These are phyloP conservation scores for Pestalotiopsis sp. DNA, from an alignment of 2,329 filamentous ascomycete species.

Conservation along the genomic window DNA sequence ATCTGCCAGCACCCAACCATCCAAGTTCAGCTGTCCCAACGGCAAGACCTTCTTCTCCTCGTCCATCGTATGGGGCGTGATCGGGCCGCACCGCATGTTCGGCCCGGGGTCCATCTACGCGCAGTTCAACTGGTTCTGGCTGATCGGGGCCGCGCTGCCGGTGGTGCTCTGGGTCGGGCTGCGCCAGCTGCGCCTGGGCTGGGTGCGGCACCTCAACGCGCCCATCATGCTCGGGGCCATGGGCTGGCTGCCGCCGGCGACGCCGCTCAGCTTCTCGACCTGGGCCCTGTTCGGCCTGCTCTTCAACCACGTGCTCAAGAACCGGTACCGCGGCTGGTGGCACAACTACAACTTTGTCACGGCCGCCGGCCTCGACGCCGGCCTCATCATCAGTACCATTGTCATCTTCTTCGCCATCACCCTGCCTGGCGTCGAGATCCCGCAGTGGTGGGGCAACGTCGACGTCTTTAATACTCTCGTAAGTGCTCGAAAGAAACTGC, in stretches of 20 bases:
- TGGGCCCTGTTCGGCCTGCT: slow-evolving; percentile 61
- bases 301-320: slow-evolving; percentile 60
- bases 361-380: slow-evolving; percentile 41
- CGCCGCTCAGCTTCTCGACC: slow-evolving; percentile 58
- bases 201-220: slow-evolving; percentile 53
- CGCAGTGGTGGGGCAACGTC: slow-evolving; percentile 57
- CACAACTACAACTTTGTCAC: slow-evolving; percentile 46
- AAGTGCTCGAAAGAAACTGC: slow-evolving; percentile 26
- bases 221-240: slow-evolving; percentile 61
- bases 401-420: slow-evolving; percentile 40
- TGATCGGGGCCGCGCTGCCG: slow-evolving; percentile 51
- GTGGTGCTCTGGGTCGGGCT: slow-evolving; percentile 47
- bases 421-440: slow-evolving; percentile 37
- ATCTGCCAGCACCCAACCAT: slow-evolving; percentile 43
- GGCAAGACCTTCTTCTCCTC: slow-evolving; percentile 50
- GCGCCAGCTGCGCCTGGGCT: slow-evolving; percentile 41
- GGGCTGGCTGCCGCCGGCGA: slow-evolving; percentile 59
- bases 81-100: slow-evolving; percentile 59
- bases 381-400: slow-evolving; percentile 39
- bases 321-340: slow-evolving; percentile 62
- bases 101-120: slow-evolving; percentile 53
- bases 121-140: slow-evolving; percentile 55
- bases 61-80: slow-evolving; percentile 59
- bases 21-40: slow-evolving; percentile 46
- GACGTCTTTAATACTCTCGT: slow-evolving; percentile 38